Evolutionary conservation across 1,284 basidiomycete species (phyloP).

Genomic region (Neotropicomus parvogracilis): DNA sequence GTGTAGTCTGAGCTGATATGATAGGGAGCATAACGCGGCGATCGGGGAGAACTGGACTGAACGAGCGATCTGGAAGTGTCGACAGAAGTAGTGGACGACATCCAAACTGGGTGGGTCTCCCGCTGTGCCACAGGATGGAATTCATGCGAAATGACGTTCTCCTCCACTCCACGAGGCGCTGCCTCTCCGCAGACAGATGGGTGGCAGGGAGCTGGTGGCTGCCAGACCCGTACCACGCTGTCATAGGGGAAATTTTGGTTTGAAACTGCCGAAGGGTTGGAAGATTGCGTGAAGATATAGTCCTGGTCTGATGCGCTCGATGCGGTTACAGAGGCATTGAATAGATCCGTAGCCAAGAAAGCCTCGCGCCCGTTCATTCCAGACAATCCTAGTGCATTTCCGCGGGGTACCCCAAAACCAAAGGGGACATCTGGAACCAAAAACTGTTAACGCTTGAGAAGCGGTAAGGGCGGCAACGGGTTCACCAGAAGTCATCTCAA

Average conservation of each 20-base stretch:
- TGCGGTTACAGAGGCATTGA: neutral
- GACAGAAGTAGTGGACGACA: neutral
- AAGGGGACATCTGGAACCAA: neutral
- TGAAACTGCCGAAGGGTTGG: neutral
- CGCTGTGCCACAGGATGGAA: neutral
- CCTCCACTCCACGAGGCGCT: neutral
- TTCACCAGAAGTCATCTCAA: conserved; percentile 5
- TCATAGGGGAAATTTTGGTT: neutral
- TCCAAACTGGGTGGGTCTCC: neutral
- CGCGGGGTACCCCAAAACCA: neutral
- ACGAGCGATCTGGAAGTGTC: too few species aligned
- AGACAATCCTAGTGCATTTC: conserved; percentile 7
- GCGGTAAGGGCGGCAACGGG: neutral
- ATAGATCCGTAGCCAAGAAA: neutral
- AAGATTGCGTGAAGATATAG: neutral
- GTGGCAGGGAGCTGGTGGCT: neutral
- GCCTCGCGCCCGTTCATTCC: neutral
- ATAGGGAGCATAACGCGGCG: conserved; percentile 13
- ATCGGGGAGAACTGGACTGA: neutral
- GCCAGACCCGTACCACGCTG: neutral
- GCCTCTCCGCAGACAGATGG: neutral
- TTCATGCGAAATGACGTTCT: neutral
- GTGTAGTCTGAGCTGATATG: neutral
- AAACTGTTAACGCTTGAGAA: neutral
- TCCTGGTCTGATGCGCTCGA: neutral